These are phyloP conservation scores for Trichoderma sp. DNA, from an alignment of 2,329 filamentous ascomycete genomes.

Conservation along the genomic window DNA sequence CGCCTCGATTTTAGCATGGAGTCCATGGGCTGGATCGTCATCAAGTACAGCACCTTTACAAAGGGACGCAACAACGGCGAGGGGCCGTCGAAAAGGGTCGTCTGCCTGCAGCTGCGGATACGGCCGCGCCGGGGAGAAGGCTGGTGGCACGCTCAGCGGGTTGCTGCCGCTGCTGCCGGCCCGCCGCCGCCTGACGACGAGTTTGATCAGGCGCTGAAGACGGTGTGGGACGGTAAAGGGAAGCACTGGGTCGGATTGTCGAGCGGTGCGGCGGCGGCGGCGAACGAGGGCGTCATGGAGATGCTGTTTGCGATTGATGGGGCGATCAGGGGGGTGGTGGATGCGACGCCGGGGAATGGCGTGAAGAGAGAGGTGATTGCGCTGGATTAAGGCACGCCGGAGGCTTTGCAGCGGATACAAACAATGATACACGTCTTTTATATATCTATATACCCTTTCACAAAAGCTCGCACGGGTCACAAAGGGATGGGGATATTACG, in stretches of 20 bases:
- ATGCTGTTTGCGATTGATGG: constrained; percentile 54
- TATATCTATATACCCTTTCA: background rate
- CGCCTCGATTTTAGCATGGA: constrained; percentile 55
- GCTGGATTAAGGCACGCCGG: background rate
- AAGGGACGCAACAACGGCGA: constrained; percentile 33
- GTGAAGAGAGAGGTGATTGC: constrained; percentile 1
- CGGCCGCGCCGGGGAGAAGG: constrained; percentile 50
- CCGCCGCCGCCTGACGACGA: constrained; percentile 35
- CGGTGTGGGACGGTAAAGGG: constrained; percentile 51
- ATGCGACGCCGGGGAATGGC: background rate
- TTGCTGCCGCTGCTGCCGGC: constrained; percentile 29
- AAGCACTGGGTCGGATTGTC: constrained; percentile 52
- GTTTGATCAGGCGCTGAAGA: constrained; percentile 46
- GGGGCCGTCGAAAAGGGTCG: constrained; percentile 38
- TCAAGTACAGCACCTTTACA: constrained; percentile 54
- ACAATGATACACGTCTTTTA: background rate
- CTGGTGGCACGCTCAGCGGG: constrained; percentile 55
- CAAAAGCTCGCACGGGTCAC: too few species aligned
- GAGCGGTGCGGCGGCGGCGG: constrained; percentile 50
- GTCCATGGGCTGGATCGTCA: constrained; percentile 58
- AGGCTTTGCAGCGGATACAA: background rate
- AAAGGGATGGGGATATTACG: too few species aligned
- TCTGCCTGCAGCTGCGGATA: constrained; percentile 58
- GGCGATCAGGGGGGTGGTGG: constrained; percentile 43
- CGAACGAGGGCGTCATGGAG: constrained; percentile 47